A percentile compares a stretch with the other conserved stretches of the same genome.
Evolutionary conservation across 2,329 filamentous ascomycete species (phyloP).

Genomic region (Phoma herbarum): DNA sequence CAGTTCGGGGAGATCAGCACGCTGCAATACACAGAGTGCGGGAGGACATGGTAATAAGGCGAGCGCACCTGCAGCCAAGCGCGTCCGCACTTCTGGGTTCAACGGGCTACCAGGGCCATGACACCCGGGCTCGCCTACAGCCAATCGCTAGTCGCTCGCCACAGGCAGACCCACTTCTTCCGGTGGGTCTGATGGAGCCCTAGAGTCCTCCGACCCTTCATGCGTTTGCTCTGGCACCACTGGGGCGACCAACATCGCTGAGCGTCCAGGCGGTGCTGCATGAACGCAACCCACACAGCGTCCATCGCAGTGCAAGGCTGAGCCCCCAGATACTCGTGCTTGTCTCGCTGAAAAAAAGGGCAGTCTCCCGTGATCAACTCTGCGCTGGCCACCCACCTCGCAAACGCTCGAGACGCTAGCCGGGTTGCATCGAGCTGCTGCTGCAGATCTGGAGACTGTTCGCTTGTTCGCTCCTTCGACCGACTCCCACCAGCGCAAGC

Average conservation of each 20-base stretch:
- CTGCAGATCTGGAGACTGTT: neutral
- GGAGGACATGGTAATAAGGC: conserved; percentile 27
- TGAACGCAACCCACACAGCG: neutral
- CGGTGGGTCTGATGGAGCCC: neutral
- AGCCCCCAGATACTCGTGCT: neutral
- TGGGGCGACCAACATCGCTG: neutral
- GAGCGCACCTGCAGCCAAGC: conserved; percentile 13
- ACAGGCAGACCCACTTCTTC: neutral
- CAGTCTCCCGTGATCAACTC: neutral
- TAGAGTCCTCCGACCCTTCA: conserved; percentile 2
- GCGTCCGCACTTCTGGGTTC: conserved; percentile 7
- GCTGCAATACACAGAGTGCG: conserved; percentile 16
- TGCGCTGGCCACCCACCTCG: conserved; percentile 4
- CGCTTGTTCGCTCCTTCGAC: neutral
- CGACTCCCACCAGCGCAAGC: neutral
- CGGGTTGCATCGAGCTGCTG: conserved; percentile 1
- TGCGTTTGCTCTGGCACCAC: conserved; percentile 2
- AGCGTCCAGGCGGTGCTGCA: neutral
- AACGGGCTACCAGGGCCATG: conserved; percentile 10
- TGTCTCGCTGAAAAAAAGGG: neutral
- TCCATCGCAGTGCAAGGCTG: conserved; percentile 5
- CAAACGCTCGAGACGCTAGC: neutral
- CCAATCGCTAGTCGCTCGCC: neutral
- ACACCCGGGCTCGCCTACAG: neutral
- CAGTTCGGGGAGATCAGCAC: conserved; percentile 5